Percentiles rank a stretch among this genome's conserved stretches.
Conservation (phyloP, 306 rosid genomes). For the Vicia sativa region DNA sequence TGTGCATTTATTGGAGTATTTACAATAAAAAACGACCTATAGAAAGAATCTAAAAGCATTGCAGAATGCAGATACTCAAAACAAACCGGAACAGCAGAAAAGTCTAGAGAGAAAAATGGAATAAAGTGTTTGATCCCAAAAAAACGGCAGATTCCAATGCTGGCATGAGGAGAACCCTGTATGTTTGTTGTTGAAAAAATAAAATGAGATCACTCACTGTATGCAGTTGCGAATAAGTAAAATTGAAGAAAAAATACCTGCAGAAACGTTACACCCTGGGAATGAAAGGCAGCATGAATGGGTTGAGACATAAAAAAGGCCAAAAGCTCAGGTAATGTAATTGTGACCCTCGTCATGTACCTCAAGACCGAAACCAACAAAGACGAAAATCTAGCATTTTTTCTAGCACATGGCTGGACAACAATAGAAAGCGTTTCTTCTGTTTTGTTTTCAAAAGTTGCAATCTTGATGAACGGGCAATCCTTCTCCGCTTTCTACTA, state of each 20-base stretch:
- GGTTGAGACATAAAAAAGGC: constrained; percentile 58
- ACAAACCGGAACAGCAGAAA: constrained; percentile 67
- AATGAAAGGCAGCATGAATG: constrained; percentile 42
- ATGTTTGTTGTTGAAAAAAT: neutral
- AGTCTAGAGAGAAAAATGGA: constrained; percentile 70
- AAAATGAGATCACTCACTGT: neutral
- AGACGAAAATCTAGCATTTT: constrained; percentile 33
- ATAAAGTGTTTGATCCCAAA: constrained; percentile 46
- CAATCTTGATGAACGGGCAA: neutral
- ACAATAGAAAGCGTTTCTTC: constrained; percentile 36
- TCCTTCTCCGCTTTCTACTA: constrained; percentile 58
- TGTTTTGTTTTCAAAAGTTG: constrained; percentile 40
- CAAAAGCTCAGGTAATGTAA: constrained; percentile 48
- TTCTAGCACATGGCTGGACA: constrained; percentile 32
- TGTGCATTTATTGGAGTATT: constrained; percentile 38
- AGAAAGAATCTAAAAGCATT: constrained; percentile 46
- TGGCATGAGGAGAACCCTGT: constrained; percentile 59
- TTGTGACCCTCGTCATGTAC: constrained; percentile 39
- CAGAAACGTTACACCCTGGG: constrained; percentile 49
- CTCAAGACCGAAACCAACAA: constrained; percentile 54
- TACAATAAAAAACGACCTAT: constrained; percentile 44
- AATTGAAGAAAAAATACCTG: constrained; percentile 43
- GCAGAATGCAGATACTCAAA: constrained; percentile 56
- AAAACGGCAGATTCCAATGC: constrained; percentile 57
- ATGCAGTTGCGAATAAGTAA: neutral